Evolutionary conservation across 1,284 basidiomycete species (phyloP).

Genomic region (Ustilago trichophora): DNA sequence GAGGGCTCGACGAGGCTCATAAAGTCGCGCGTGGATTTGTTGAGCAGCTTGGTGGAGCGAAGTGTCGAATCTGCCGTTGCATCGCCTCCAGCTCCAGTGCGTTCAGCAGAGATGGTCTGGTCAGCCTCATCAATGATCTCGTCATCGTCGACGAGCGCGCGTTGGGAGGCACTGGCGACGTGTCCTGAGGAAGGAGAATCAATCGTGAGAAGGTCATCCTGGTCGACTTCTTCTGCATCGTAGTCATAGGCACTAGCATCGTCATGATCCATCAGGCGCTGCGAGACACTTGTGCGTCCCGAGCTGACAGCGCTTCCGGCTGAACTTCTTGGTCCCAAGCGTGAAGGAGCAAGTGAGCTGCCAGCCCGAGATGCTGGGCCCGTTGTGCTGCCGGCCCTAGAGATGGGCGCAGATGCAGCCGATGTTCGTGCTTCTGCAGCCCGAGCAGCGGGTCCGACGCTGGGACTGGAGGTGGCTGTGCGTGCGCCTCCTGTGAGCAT

Average conservation of each 20-base stretch:
- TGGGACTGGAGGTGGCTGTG: slow-evolving; percentile 32
- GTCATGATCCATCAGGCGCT: slow-evolving; percentile 15
- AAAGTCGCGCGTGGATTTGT: slow-evolving; percentile 45
- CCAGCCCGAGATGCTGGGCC: slow-evolving; percentile 18
- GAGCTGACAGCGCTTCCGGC: slow-evolving; percentile 39
- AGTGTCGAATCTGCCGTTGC: slow-evolving; percentile 22
- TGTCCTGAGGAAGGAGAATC: background rate
- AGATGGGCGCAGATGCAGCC: slow-evolving; percentile 32
- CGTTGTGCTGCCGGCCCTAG: slow-evolving; percentile 22
- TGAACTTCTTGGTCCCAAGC: slow-evolving; percentile 30
- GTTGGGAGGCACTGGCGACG: too few relatives aligned
- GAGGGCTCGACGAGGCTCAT: slow-evolving; percentile 49
- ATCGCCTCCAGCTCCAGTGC: too few relatives aligned
- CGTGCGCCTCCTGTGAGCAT: slow-evolving; percentile 40
- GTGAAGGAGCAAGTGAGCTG: slow-evolving; percentile 29
- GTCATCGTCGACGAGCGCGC: slow-evolving; percentile 6
- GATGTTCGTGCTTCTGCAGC: slow-evolving; percentile 10
- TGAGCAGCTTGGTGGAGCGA: slow-evolving; percentile 25
- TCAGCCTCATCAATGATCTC: slow-evolving; percentile 19
- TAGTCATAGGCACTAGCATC: slow-evolving; percentile 9
- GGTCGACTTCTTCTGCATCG: slow-evolving; percentile 8
- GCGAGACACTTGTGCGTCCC: slow-evolving; percentile 30
- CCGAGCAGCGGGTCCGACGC: slow-evolving; percentile 21
- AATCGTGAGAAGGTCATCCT: slow-evolving; percentile 8
- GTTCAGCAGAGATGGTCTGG: slow-evolving; percentile 33